A percentile compares a stretch with the other conserved stretches of the same genome.
These are phyloP conservation scores for Cystobasidium slooffiae DNA, from an alignment of 1,284 basidiomycete species.

Conservation along the genomic window DNA sequence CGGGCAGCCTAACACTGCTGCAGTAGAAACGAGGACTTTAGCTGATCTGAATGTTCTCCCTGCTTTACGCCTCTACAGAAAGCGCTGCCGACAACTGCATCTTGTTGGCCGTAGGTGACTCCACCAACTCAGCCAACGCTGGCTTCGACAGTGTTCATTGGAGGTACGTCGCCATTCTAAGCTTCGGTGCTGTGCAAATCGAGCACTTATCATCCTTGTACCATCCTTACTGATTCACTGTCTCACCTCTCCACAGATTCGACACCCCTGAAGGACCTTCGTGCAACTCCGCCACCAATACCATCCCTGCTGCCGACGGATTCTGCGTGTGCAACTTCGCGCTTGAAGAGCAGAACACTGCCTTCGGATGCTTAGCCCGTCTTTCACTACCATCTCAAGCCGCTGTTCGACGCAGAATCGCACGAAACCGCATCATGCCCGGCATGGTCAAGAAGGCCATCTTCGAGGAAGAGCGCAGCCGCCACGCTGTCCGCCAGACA, in stretches of 20 bases:
- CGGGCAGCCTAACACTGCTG: neutral
- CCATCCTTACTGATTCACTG: neutral
- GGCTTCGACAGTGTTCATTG: constrained; percentile 14
- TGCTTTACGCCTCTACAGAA: neutral
- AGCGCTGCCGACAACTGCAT: neutral
- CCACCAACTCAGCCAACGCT: neutral
- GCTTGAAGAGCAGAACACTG: constrained; percentile 8
- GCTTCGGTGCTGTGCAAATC: neutral
- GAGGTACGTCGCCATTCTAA: neutral
- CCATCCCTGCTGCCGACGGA: neutral
- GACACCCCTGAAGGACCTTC: constrained; percentile 1
- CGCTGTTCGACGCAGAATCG: constrained; percentile 3
- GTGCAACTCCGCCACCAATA: neutral
- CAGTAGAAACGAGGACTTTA: too few relatives aligned
- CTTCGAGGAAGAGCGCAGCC: constrained; percentile 1
- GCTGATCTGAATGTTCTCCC: neutral
- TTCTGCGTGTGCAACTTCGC: neutral
- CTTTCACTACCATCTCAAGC: constrained; percentile 6
- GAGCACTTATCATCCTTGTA: too few relatives aligned
- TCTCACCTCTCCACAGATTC: neutral
- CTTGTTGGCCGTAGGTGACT: neutral
- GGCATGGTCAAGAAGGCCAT: constrained; percentile 19
- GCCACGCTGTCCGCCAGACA: neutral
- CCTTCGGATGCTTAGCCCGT: constrained; percentile 6
- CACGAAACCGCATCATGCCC: constrained; percentile 17